Conservation (phyloP, 345 rosid genomes). For the Physaria fendleri region DNA sequence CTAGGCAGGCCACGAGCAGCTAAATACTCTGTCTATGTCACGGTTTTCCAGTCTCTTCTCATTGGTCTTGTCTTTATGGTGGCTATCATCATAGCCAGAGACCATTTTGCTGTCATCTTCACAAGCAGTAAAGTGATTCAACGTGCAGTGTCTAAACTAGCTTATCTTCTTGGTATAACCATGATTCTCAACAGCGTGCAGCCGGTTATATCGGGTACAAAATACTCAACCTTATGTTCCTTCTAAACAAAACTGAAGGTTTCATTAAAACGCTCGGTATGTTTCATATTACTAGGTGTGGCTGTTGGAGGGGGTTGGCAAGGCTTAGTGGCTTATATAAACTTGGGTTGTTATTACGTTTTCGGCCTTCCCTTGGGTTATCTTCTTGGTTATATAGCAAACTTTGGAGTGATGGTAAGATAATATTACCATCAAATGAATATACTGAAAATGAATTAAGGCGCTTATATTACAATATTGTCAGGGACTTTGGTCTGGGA, state of each 20-base stretch:
- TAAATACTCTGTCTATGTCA: conserved; percentile 62
- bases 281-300: conserved; percentile 44
- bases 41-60: conserved; percentile 47
- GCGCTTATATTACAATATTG: neutral
- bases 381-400: conserved; percentile 57
- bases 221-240: conserved; percentile 3
- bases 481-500: conserved; percentile 81
- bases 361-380: conserved; percentile 76
- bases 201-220: conserved; percentile 65
- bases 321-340: conserved; percentile 69
- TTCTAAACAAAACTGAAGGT: neutral
- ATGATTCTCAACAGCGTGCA: conserved; percentile 86
- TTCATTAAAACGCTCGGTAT: neutral
- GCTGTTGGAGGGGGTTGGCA: conserved; percentile 94
- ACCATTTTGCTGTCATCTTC: conserved; percentile 55
- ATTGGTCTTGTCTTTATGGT: conserved; percentile 64
- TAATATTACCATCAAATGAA: neutral
- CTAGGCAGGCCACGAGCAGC: conserved; percentile 61
- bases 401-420: conserved; percentile 59
- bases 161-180: conserved; percentile 63
- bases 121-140: conserved; percentile 50
- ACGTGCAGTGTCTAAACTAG: conserved; percentile 47
- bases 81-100: conserved; percentile 39
- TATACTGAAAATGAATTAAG: neutral
- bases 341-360: conserved; percentile 61